Evolutionary conservation across 306 rosid species (phyloP).

Genomic region (Trifolium pratense): DNA sequence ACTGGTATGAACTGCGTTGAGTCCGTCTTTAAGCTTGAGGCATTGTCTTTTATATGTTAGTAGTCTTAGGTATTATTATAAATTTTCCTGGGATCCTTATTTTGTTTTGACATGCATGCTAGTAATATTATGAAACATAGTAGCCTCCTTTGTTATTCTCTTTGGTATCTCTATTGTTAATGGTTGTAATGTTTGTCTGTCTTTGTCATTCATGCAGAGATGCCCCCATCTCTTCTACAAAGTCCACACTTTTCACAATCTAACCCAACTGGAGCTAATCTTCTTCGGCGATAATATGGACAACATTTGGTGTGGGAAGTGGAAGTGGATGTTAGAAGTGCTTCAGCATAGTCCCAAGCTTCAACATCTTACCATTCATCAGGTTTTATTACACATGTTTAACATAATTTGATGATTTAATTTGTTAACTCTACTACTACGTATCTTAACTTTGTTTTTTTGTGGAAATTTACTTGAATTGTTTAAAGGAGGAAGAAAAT

Average conservation of each 20-base stretch:
- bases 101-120: too few relatives aligned
- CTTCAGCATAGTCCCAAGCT: neutral
- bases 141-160: too few relatives aligned
- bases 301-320: neutral
- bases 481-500: neutral
- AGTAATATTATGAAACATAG: too few relatives aligned
- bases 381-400: neutral
- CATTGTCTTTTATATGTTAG: too few relatives aligned
- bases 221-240: neutral
- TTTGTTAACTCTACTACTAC: neutral
- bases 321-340: neutral
- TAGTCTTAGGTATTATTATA: too few relatives aligned
- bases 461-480: neutral
- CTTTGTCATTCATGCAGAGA: neutral
- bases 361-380: neutral
- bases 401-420: neutral
- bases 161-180: too few relatives aligned
- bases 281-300: neutral
- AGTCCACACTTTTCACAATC: neutral
- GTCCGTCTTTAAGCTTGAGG: too few relatives aligned
- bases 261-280: neutral
- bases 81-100: too few relatives aligned
- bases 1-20: neutral
- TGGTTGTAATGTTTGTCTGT: neutral
- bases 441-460: neutral